These are phyloP conservation scores for Dillenia turbinata DNA, from an alignment of 164 flowering plant genomes.

Conservation along the genomic window DNA sequence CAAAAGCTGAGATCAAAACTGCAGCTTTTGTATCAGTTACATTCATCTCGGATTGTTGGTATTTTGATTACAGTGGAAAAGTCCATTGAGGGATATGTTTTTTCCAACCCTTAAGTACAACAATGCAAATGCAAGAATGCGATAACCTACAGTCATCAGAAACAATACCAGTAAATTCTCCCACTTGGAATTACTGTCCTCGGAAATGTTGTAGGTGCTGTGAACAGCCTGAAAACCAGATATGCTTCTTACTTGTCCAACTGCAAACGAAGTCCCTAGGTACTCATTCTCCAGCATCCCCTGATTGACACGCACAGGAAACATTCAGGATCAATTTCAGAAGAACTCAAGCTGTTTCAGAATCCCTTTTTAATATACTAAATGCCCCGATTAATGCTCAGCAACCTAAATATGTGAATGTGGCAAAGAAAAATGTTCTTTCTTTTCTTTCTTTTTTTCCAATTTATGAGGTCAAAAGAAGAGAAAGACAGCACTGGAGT, in stretches of 20 bases:
- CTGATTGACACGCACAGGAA: conserved; percentile 30
- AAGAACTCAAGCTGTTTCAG: no score
- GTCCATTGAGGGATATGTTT: conserved; percentile 19
- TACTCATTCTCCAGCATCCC: conserved; percentile 96
- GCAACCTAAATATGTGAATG: no score
- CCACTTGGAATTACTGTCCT: conserved; percentile 70
- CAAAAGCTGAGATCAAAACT: no score
- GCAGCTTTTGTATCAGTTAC: background rate
- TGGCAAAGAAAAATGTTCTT: no score
- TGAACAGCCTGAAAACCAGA: conserved; percentile 80
- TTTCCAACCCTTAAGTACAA: conserved; percentile 48
- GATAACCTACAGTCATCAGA: conserved; percentile 73
- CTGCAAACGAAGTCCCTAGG: conserved; percentile 70
- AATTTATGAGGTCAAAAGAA: background rate
- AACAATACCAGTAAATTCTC: conserved; percentile 62
- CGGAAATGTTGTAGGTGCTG: conserved; percentile 60
- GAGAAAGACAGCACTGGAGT: background rate
- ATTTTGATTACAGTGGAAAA: conserved; percentile 29
- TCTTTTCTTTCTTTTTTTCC: no score
- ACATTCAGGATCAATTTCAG: background rate
- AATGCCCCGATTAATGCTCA: no score
- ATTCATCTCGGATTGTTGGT: conserved; percentile 39
- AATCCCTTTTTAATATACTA: no score
- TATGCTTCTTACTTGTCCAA: conserved; percentile 87
- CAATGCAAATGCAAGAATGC: conserved; percentile 55